These are phyloP conservation scores for Terfezia claveryi DNA, from an alignment of 495 filamentous ascomycete genomes.

Conservation along the genomic window DNA sequence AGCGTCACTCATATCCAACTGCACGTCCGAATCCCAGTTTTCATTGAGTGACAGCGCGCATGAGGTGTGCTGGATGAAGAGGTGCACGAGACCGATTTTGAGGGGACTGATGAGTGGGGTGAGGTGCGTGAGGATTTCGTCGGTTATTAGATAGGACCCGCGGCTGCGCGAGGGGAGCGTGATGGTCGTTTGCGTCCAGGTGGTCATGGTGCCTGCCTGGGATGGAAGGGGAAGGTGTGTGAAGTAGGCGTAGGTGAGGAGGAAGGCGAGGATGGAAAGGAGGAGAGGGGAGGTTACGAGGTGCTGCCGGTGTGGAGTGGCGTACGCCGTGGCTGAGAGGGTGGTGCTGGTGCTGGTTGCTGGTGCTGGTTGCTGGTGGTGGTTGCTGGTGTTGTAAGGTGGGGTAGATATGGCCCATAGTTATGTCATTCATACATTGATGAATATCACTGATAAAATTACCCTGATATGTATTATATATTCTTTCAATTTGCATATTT, in stretches of 20 bases:
- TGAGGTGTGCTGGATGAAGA: slow-evolving; percentile 19
- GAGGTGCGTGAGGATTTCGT: slow-evolving; percentile 39
- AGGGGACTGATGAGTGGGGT: slow-evolving; percentile 50
- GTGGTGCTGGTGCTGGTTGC: too few species aligned
- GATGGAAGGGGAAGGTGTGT: background rate
- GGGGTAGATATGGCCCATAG: background rate
- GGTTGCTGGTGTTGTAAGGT: background rate
- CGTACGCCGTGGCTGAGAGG: too few species aligned
- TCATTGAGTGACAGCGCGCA: slow-evolving; percentile 33
- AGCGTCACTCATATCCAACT: slow-evolving; percentile 79
- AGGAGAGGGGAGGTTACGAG: background rate
- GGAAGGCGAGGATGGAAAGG: background rate
- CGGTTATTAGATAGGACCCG: slow-evolving; percentile 78
- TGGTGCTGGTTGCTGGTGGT: background rate
- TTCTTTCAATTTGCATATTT: too few species aligned
- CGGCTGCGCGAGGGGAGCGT: slow-evolving; percentile 48
- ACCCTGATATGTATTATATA: too few species aligned
- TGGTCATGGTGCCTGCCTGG: background rate
- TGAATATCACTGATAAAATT: too few species aligned
- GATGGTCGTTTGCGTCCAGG: slow-evolving; percentile 19
- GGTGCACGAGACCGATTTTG: slow-evolving; percentile 64
- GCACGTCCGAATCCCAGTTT: slow-evolving; percentile 70
- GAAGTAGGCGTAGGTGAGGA: background rate
- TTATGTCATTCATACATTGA: too few species aligned
- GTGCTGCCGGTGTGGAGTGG: background rate